Evolutionary conservation across 768 basidiomycete genomes (phyloP).

Genomic region (Agrocybe chaxingu): DNA sequence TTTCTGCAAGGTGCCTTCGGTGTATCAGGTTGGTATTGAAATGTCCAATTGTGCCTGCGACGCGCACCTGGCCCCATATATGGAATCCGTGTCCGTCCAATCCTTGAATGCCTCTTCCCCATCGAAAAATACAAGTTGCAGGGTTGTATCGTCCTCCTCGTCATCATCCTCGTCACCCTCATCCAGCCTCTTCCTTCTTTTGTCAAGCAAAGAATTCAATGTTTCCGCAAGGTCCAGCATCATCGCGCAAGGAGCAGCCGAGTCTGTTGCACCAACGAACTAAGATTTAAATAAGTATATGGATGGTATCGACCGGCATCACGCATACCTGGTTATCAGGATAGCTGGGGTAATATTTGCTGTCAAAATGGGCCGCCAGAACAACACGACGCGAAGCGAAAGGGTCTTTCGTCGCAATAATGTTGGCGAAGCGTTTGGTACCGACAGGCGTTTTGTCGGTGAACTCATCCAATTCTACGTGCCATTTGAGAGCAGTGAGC

Average conservation of each 20-base stretch:
- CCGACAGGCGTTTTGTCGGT: slow-evolving; percentile 80
- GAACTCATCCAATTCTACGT: slow-evolving; percentile 84
- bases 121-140: slow-evolving; percentile 94
- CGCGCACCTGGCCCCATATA: slow-evolving; percentile 87
- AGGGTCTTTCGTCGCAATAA: slow-evolving; percentile 96
- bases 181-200: slow-evolving; percentile 51
- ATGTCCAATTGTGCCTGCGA: neutral
- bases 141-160: slow-evolving; percentile 75
- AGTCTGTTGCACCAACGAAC: slow-evolving; percentile 98
- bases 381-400: slow-evolving; percentile 75
- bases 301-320: slow-evolving; percentile 13
- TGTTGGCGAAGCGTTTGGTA: slow-evolving; percentile 74
- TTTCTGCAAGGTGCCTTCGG: slow-evolving; percentile 79
- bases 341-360: slow-evolving; percentile 75
- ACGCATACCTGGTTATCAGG: slow-evolving; percentile 68
- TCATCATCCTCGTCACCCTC: slow-evolving; percentile 65
- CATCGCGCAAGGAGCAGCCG: slow-evolving; percentile 92
- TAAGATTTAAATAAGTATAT: slow-evolving; percentile 28
- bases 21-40: neutral
- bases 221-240: slow-evolving; percentile 90
- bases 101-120: slow-evolving; percentile 94
- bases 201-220: slow-evolving; percentile 68
- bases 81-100: slow-evolving; percentile 88
- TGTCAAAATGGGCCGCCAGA: slow-evolving; percentile 92
- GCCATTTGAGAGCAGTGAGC: slow-evolving; percentile 76